These are phyloP conservation scores for Hypoxylon sp. DNA, from an alignment of 2,329 filamentous ascomycete genomes.

Conservation along the genomic window DNA sequence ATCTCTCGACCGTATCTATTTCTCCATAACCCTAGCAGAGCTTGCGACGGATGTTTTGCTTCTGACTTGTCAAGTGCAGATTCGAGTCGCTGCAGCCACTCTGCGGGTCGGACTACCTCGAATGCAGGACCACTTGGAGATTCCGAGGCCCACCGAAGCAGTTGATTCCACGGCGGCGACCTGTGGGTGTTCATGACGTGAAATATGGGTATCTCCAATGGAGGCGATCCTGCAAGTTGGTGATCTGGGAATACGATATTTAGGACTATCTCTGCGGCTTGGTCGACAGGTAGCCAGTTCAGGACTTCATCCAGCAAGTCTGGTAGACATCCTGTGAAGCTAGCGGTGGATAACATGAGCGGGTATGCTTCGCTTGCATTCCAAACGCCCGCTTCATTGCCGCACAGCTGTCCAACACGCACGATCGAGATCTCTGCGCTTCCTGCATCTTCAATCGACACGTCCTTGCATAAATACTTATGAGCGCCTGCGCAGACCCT, in stretches of 20 bases:
- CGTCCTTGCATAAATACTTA: slow-evolving; percentile 15
- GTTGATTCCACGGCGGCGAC: slow-evolving; percentile 53
- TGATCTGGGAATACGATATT: slow-evolving; percentile 44
- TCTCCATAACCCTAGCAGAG: slow-evolving; percentile 60
- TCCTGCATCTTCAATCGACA: slow-evolving; percentile 33
- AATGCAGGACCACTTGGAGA: slow-evolving; percentile 39
- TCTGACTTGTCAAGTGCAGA: slow-evolving; percentile 18
- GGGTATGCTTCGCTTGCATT: slow-evolving; percentile 59
- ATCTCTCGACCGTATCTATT: slow-evolving; percentile 46
- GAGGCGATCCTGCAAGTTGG: slow-evolving; percentile 20
- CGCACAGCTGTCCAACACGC: slow-evolving; percentile 57
- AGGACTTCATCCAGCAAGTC: slow-evolving; percentile 49
- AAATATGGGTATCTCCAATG: slow-evolving; percentile 50
- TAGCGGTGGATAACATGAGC: slow-evolving; percentile 54
- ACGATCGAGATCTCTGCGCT: slow-evolving; percentile 48
- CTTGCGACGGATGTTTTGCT: slow-evolving; percentile 51
- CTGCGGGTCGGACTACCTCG: slow-evolving; percentile 50
- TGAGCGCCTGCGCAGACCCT: slow-evolving; percentile 56
- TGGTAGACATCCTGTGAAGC: slow-evolving; percentile 51
- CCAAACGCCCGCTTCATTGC: slow-evolving; percentile 53
- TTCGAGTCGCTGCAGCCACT: slow-evolving; percentile 55
- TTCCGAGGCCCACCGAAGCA: slow-evolving; percentile 54
- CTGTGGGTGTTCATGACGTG: slow-evolving; percentile 59
- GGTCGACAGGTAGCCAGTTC: slow-evolving; percentile 57
- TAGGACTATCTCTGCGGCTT: slow-evolving; percentile 53